Evolutionary conservation across 805 yeast species (phyloP), one percentile per base, ranked within the genome.

Genomic region (Tetrapisispora phaffii): DNA sequence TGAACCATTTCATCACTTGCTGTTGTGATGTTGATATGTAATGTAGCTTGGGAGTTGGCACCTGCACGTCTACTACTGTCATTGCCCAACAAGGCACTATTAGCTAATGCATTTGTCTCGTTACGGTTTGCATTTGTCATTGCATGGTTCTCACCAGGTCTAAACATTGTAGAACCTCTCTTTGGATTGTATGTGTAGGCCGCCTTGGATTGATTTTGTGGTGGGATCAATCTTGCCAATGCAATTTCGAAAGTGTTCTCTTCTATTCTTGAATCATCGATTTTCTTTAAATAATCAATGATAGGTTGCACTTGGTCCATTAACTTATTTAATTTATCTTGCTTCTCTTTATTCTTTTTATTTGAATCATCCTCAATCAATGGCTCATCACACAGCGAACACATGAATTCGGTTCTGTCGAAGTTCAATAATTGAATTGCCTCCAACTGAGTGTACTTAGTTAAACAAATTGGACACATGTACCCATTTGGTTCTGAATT

Each of bases 401-500:
- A 93, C 24, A 84, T 62, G 56, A 90, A 94, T 45, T 80, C 82
- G 43, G 85, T 79, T 55, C 77, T 77, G 56, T 85, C 96, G 45
- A 82, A 87, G 53, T 87, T 82, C 48, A 85, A 67, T 48, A 87
- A 63, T 15, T 95, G 77, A 17, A 90, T 79, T 2, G 95, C 96
- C 61, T 93, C 97, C 51, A 93, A 62, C 53, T 93, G 86, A 7
- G 89, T 75, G 57, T 82, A 89, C 60, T 84, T 82, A 17, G 84
- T 76, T 42, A 78, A 76, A 67, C 98, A 93, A 21, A 82, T 70
- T 8, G 95, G 89, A 60, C 98, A 93, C 47, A 85, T 74, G 60
- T 85, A 93, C 2, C 97, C 98, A 58, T 93, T 95, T 1, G 97
- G 95, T 53, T 87, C 89, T 22, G 87, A 80, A 56, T 82, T 85